Percentiles rank a stretch among this genome's conserved stretches.
These are phyloP conservation scores for Russula griseocarnosa DNA, from an alignment of 768 basidiomycete genomes.

Conservation along the genomic window DNA sequence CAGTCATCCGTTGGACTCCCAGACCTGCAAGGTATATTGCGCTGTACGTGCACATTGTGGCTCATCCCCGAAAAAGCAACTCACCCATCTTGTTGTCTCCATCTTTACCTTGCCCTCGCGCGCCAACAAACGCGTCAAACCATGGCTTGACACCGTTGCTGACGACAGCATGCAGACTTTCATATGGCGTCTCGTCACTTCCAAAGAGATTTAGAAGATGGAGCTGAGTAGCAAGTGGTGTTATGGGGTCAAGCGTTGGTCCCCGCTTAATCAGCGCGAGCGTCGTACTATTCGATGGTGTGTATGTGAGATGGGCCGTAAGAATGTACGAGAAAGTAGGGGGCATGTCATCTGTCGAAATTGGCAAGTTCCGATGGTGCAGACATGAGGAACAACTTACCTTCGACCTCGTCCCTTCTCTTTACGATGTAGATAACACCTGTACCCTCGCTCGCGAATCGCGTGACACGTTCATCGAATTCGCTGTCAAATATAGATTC, in stretches of 20 bases:
- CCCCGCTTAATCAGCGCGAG: constrained; percentile 94
- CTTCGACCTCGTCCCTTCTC: constrained; percentile 67
- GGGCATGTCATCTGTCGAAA: constrained; percentile 55
- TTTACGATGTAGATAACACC: constrained; percentile 83
- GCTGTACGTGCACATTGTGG: not conserved
- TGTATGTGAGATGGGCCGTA: constrained; percentile 72
- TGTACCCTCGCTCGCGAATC: constrained; percentile 72
- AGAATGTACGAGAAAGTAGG: constrained; percentile 64
- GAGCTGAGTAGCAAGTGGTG: constrained; percentile 77
- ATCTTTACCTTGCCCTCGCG: constrained; percentile 71
- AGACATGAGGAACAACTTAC: constrained; percentile 39
- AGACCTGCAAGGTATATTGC: not conserved
- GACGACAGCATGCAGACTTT: constrained; percentile 91
- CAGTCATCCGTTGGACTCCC: not conserved
- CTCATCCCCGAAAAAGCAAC: constrained; percentile 13
- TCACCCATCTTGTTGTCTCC: constrained; percentile 78
- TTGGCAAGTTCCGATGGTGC: constrained; percentile 7
- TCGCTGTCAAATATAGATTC: constrained; percentile 63
- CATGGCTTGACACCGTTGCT: constrained; percentile 95
- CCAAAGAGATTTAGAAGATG: constrained; percentile 92
- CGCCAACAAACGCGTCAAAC: constrained; percentile 96
- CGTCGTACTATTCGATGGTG: constrained; percentile 74
- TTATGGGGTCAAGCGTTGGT: constrained; percentile 72
- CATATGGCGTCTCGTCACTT: constrained; percentile 87
- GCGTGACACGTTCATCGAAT: constrained; percentile 69